Conservation (phyloP, 2,329 filamentous ascomycete genomes). For the Colletotrichum orchidophilum region DNA sequence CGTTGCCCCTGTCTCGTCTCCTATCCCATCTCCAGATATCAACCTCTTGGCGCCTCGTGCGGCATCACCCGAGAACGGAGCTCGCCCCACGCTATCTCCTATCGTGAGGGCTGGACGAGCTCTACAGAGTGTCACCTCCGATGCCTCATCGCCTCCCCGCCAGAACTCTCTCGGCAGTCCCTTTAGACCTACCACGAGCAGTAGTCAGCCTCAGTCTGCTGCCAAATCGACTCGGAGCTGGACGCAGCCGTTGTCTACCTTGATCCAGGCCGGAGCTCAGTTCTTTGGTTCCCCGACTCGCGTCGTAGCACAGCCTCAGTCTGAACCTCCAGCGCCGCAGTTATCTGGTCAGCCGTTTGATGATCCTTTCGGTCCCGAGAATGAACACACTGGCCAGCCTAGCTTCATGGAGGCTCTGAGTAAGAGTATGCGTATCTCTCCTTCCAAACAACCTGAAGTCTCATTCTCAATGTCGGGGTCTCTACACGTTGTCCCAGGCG, state of each 20-base stretch:
- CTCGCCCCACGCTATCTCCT: slow-evolving; percentile 61
- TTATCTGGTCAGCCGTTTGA: slow-evolving; percentile 36
- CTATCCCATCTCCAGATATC: slow-evolving; percentile 37
- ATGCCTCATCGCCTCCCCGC: slow-evolving; percentile 64
- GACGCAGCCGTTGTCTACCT: slow-evolving; percentile 27
- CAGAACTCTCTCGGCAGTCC: slow-evolving; percentile 64
- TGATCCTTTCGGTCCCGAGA: slow-evolving; percentile 42
- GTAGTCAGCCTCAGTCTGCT: slow-evolving; percentile 28
- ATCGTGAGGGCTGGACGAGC: slow-evolving; percentile 67
- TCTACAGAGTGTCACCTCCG: slow-evolving; percentile 67
- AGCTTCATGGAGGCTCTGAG: slow-evolving; percentile 46
- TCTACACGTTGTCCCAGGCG: slow-evolving; percentile 17
- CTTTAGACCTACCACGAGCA: slow-evolving; percentile 49
- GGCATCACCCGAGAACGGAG: slow-evolving; percentile 38
- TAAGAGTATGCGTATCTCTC: slow-evolving; percentile 36
- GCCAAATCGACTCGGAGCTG: slow-evolving; percentile 27
- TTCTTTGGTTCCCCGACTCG: slow-evolving; percentile 31
- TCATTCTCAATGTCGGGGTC: slow-evolving; percentile 21
- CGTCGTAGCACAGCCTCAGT: neutral
- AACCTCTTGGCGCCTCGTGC: slow-evolving; percentile 33
- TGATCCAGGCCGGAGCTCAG: slow-evolving; percentile 33
- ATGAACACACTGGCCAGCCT: slow-evolving; percentile 40
- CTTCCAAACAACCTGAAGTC: neutral
- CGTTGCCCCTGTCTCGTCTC: slow-evolving; percentile 48
- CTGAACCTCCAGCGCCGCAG: slow-evolving; percentile 13